Conservation (phyloP, 805 yeast genomes). For the Nakazawaea laoshanensis region DNA sequence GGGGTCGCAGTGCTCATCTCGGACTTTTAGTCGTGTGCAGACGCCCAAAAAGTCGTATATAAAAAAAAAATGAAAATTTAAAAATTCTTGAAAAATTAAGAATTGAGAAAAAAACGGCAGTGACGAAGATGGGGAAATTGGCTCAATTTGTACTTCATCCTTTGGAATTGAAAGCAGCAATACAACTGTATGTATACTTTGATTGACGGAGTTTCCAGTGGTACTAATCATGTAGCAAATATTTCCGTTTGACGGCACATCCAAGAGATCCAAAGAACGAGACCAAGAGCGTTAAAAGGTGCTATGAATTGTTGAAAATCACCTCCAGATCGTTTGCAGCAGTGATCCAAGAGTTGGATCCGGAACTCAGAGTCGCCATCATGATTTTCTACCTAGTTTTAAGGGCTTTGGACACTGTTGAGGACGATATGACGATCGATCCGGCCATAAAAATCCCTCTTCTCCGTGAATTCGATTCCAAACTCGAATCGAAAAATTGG, state of each 20-base stretch:
- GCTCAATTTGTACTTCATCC: slow-evolving; percentile 61
- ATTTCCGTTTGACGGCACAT: slow-evolving; percentile 44
- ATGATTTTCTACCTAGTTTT: slow-evolving; percentile 80
- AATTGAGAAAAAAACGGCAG: not conserved
- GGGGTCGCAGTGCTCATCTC: slow-evolving; percentile 12
- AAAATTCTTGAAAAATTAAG: no score
- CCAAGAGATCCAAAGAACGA: slow-evolving; percentile 35
- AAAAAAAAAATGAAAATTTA: no score
- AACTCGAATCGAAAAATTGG: slow-evolving; percentile 65
- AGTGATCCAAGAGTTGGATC: slow-evolving; percentile 84
- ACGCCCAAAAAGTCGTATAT: no score
- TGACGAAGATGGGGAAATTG: slow-evolving; percentile 47
- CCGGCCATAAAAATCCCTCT: slow-evolving; percentile 66
- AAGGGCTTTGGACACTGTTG: slow-evolving; percentile 91
- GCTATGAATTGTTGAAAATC: slow-evolving; percentile 55
- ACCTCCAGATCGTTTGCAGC: slow-evolving; percentile 94
- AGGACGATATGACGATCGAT: slow-evolving; percentile 88
- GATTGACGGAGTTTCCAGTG: not conserved
- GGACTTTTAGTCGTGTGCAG: no score
- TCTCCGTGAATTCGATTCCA: slow-evolving; percentile 57
- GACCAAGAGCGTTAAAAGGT: slow-evolving; percentile 38
- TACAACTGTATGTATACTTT: slow-evolving; percentile 39
- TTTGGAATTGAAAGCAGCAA: slow-evolving; percentile 55
- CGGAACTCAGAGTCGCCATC: slow-evolving; percentile 75
- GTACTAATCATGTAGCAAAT: slow-evolving; percentile 20